These are phyloP conservation scores for Omphalotus olearius DNA, from an alignment of 1,284 basidiomycete genomes.

Conservation along the genomic window DNA sequence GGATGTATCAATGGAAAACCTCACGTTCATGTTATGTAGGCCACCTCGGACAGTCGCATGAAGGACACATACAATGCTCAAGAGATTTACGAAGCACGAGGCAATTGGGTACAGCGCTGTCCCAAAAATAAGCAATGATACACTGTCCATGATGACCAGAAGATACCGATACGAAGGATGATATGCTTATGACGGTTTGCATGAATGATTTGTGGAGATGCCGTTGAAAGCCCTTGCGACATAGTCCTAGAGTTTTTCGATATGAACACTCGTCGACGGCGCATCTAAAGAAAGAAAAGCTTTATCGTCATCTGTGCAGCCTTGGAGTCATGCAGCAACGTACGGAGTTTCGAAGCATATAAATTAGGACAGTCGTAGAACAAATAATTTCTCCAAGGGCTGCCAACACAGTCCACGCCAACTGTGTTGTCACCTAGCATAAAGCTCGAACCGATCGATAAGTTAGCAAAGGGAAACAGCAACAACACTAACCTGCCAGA, in stretches of 20 bases:
- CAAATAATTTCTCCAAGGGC: constrained; percentile 8
- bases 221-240: too few relatives aligned
- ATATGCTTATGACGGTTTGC: constrained; percentile 9
- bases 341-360: constrained; percentile 1
- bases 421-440: constrained; percentile 11
- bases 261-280: background rate
- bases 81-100: constrained; percentile 8
- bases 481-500: constrained; percentile 12
- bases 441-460: background rate
- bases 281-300: background rate
- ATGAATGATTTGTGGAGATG: background rate
- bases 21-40: constrained; percentile 3
- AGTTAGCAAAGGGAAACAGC: background rate
- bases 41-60: constrained; percentile 7
- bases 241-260: background rate
- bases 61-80: constrained; percentile 5
- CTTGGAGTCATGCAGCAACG: too few relatives aligned
- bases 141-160: background rate
- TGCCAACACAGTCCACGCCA: constrained; percentile 9
- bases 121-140: background rate
- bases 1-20: background rate
- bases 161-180: constrained; percentile 12
- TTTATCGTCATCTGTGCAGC: background rate
- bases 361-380: constrained; percentile 2
- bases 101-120: constrained; percentile 13